These are phyloP conservation scores for Thozetella sp. DNA, from an alignment of 495 filamentous ascomycete genomes.

Conservation along the genomic window DNA sequence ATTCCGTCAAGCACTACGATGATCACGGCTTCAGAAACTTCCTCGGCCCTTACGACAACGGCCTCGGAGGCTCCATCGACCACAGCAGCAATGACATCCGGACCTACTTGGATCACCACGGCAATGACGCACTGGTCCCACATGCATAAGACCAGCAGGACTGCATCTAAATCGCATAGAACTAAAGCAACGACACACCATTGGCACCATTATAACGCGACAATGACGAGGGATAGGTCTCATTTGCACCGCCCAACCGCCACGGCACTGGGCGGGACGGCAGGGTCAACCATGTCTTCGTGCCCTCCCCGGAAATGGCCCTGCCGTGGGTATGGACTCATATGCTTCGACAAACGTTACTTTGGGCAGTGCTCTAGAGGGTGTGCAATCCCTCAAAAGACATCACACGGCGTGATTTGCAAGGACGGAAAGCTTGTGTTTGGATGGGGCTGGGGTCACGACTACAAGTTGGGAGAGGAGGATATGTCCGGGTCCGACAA, in stretches of 20 bases:
- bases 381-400: not conserved
- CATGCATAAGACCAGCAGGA: no score
- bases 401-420: conserved; percentile 4
- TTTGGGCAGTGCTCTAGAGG: conserved; percentile 9
- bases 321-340: not conserved
- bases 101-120: no score
- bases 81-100: not conserved
- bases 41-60: not conserved
- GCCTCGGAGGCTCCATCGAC: conserved; percentile 1
- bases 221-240: no score
- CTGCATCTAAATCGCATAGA: no score
- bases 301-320: not conserved
- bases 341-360: conserved; percentile 3
- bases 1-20: conserved; percentile 20
- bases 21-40: conserved; percentile 7
- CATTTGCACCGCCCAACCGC: no score
- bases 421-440: not conserved
- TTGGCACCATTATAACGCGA: no score
- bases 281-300: no score
- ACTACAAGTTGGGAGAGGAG: not conserved
- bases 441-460: not conserved
- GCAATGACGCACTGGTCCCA: no score
- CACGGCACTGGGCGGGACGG: no score
- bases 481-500: no score
- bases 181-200: no score